These are phyloP conservation scores for Capsicum chinense DNA, from an alignment of 257 asterid species.

Conservation along the genomic window DNA sequence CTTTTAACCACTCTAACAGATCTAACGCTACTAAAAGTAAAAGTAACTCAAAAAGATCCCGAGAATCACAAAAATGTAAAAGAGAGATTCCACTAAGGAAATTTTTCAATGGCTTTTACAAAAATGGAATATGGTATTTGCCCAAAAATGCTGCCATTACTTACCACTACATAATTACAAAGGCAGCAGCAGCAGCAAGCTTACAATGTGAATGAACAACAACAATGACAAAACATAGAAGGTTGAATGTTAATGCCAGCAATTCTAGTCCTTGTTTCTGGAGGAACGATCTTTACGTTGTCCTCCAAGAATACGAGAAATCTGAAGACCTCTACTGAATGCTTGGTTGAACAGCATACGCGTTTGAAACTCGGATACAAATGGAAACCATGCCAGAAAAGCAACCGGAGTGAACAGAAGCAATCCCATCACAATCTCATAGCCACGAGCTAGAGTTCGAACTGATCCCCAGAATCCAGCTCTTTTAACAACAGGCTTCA, in stretches of 20 bases:
- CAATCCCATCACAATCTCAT: slow-evolving; percentile 87
- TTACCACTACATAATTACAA: slow-evolving; percentile 28
- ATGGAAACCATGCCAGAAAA: slow-evolving; percentile 96
- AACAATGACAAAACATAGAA: background rate
- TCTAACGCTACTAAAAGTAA: too few relatives aligned
- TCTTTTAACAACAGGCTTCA: slow-evolving; percentile 71
- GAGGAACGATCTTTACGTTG: slow-evolving; percentile 87
- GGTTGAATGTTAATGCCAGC: background rate
- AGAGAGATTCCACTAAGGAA: background rate
- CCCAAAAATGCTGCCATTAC: slow-evolving; percentile 24
- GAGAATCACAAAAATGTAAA: background rate
- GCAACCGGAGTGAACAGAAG: slow-evolving; percentile 93
- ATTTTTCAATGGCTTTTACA: slow-evolving; percentile 13
- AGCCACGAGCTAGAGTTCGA: slow-evolving; percentile 83
- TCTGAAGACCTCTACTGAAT: slow-evolving; percentile 98
- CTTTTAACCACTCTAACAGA: too few relatives aligned
- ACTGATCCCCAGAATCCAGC: slow-evolving; percentile 95
- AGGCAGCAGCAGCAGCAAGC: slow-evolving; percentile 22
- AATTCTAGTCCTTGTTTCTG: slow-evolving; percentile 74
- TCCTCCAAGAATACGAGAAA: slow-evolving; percentile 96
- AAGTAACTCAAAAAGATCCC: background rate
- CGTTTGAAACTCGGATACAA: slow-evolving; percentile 95
- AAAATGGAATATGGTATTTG: background rate
- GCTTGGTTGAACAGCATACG: slow-evolving; percentile 99
- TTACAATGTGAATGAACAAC: slow-evolving; percentile 27